A percentile compares a stretch with the other conserved stretches of the same genome.
Evolutionary conservation across 164 flowering plant species (phyloP).

Genomic region (Sextonia rubra): DNA sequence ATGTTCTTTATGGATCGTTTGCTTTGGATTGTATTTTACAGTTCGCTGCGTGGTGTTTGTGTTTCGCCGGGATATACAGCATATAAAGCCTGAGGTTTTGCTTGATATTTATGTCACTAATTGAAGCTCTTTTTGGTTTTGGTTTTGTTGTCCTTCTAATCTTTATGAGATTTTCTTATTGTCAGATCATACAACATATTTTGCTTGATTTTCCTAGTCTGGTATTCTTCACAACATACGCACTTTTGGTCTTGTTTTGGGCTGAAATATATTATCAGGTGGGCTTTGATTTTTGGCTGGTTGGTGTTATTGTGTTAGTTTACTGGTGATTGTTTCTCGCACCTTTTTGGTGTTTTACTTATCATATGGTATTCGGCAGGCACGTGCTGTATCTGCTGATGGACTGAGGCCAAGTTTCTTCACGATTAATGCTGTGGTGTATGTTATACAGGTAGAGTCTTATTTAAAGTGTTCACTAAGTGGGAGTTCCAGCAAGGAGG

Average conservation of each 20-base stretch:
- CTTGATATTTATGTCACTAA: not conserved
- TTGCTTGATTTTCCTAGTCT: constrained; percentile 92
- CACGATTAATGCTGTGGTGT: constrained; percentile 66
- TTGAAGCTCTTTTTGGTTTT: not conserved
- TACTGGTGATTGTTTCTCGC: not conserved
- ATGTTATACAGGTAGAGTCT: constrained; percentile 68
- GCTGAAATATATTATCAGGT: constrained; percentile 99
- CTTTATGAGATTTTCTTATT: not conserved
- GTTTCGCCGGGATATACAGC: constrained; percentile 61
- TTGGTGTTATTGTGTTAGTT: not conserved
- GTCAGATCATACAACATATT: constrained; percentile 70
- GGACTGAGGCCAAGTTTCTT: constrained; percentile 76
- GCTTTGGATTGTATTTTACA: constrained; percentile 23
- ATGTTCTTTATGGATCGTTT: not conserved
- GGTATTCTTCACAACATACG: constrained; percentile 90
- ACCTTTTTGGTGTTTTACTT: not conserved
- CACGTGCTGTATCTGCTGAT: constrained; percentile 89
- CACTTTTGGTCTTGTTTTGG: constrained; percentile 91
- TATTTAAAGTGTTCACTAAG: not conserved
- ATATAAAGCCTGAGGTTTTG: constrained; percentile 58
- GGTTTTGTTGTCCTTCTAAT: not conserved
- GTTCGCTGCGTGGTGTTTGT: constrained; percentile 70
- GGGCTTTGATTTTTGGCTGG: constrained; percentile 5
- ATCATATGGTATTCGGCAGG: constrained; percentile 36
- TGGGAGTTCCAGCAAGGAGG: not conserved